Conservation (phyloP, 768 basidiomycete species). For the Suillus plorans region DNA sequence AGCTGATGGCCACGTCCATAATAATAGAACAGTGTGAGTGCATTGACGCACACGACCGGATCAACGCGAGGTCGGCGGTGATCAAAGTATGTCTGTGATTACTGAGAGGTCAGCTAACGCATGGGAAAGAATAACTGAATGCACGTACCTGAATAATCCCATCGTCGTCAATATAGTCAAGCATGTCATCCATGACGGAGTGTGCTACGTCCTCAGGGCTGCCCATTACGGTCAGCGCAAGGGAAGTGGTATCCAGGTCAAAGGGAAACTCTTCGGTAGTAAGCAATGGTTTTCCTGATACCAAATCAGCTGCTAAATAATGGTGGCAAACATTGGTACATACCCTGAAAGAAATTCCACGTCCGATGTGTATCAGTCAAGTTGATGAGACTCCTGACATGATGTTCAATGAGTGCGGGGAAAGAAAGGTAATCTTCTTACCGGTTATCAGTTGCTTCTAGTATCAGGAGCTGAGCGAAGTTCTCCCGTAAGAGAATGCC, state of each 20-base stretch:
- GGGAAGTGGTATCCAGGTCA: constrained; percentile 60
- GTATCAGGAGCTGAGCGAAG: constrained; percentile 57
- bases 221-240: constrained; percentile 46
- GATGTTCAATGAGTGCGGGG: not conserved
- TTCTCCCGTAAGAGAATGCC: constrained; percentile 48
- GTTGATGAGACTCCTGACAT: constrained; percentile 42
- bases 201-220: constrained; percentile 31
- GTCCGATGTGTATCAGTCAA: constrained; percentile 38
- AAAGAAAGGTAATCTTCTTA: constrained; percentile 20
- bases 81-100: constrained; percentile 51
- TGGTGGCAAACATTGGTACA: constrained; percentile 1
- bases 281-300: constrained; percentile 36
- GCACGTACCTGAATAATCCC: constrained; percentile 47
- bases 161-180: constrained; percentile 47
- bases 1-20: constrained; percentile 49
- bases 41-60: constrained; percentile 53
- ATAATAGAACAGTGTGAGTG: constrained; percentile 48
- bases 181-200: constrained; percentile 58
- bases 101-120: not conserved
- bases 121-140: not conserved
- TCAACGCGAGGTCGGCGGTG: constrained; percentile 50
- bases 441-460: constrained; percentile 50
- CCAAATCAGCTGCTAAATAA: constrained; percentile 1
- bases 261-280: constrained; percentile 51
- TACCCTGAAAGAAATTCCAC: constrained; percentile 59